Percentiles rank a stretch among this genome's conserved stretches.
These are phyloP conservation scores for Hygrophorus pudorinus DNA, from an alignment of 768 basidiomycete genomes.

Conservation along the genomic window DNA sequence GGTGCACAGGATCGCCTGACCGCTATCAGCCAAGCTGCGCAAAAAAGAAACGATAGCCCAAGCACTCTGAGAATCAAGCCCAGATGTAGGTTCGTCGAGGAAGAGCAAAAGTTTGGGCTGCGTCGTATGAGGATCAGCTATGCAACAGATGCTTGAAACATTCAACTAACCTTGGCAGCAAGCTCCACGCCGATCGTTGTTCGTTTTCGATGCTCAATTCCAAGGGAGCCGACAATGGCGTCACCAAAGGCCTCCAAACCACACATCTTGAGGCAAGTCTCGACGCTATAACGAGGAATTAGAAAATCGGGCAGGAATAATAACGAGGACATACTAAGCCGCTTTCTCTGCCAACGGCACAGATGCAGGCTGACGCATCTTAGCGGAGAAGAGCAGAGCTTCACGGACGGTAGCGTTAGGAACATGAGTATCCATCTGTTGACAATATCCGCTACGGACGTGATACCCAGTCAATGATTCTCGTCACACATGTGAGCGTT, in stretches of 20 bases:
- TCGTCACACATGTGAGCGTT: not conserved
- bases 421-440: conserved; percentile 79
- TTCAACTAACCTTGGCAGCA: conserved; percentile 51
- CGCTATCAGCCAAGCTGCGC: conserved; percentile 63
- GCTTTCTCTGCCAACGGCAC: conserved; percentile 65
- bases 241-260: conserved; percentile 53
- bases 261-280: conserved; percentile 50
- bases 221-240: conserved; percentile 50
- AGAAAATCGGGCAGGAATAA: conserved; percentile 2
- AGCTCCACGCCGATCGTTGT: conserved; percentile 54
- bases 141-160: not conserved
- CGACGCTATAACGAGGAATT: conserved; percentile 21
- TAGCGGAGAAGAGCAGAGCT: conserved; percentile 71
- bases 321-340: conserved; percentile 47
- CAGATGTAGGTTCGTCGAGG: conserved; percentile 84
- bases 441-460: conserved; percentile 62
- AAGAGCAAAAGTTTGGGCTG: conserved; percentile 75
- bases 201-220: conserved; percentile 42
- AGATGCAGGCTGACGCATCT: conserved; percentile 60
- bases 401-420: conserved; percentile 71
- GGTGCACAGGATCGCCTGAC: conserved; percentile 92
- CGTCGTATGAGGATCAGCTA: too few species aligned
- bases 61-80: conserved; percentile 79
- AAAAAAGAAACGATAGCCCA: conserved; percentile 77
- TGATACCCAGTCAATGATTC: not conserved